These are phyloP conservation scores for Didymella sp. DNA, from an alignment of 2,329 filamentous ascomycete species.

Conservation along the genomic window DNA sequence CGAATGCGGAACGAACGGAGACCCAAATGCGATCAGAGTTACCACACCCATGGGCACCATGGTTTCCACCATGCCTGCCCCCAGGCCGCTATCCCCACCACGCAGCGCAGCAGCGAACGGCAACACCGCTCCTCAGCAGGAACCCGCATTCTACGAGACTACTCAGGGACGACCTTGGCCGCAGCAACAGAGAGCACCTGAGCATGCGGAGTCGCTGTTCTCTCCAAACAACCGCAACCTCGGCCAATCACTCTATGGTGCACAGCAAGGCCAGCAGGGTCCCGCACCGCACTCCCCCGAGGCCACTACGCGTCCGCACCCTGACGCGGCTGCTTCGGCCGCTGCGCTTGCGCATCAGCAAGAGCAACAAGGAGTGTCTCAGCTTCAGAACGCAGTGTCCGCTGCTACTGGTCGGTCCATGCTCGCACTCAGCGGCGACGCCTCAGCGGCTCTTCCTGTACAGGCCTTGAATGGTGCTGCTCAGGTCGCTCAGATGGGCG, in stretches of 20 bases:
- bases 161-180: constrained; percentile 51
- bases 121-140: constrained; percentile 56
- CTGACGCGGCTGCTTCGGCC: constrained; percentile 49
- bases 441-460: constrained; percentile 59
- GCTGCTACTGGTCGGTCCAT: constrained; percentile 62
- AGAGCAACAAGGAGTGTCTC: constrained; percentile 70
- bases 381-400: constrained; percentile 70
- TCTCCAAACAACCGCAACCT: constrained; percentile 55
- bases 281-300: constrained; percentile 50
- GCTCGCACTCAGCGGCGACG: constrained; percentile 57
- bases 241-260: constrained; percentile 49
- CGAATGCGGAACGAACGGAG: constrained; percentile 91
- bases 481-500: constrained; percentile 63
- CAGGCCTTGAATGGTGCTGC: constrained; percentile 68
- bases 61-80: constrained; percentile 78
- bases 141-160: constrained; percentile 47
- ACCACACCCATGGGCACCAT: constrained; percentile 98
- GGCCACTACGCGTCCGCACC: constrained; percentile 45
- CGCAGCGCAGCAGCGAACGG: constrained; percentile 63
- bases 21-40: constrained; percentile 94
- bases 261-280: constrained; percentile 44
- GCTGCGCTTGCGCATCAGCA: constrained; percentile 64
- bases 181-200: constrained; percentile 41
- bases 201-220: constrained; percentile 50
- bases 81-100: constrained; percentile 55